Conservation (phyloP, 1,284 basidiomycete species). For the Puccinia polysora region DNA sequence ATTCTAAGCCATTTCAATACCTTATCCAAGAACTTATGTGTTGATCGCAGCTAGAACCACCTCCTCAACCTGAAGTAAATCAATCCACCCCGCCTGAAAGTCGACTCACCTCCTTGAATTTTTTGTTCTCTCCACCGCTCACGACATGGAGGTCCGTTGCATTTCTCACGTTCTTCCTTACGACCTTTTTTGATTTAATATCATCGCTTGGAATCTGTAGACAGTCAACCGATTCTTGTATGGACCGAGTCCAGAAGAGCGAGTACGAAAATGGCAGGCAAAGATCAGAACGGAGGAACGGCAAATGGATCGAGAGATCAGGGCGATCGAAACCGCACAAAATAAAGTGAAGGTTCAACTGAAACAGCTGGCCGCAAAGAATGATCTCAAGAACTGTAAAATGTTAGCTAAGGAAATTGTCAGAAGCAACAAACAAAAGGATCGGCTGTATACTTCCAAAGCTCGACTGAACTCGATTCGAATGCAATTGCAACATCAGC, state of each 20-base stretch:
- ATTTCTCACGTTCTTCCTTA: too few relatives aligned
- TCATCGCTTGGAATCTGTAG: too few relatives aligned
- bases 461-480: constrained; percentile 86
- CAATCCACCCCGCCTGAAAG: too few relatives aligned
- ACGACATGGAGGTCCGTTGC: too few relatives aligned
- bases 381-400: constrained; percentile 85
- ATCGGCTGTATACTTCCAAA: constrained; percentile 83
- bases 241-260: constrained; percentile 89
- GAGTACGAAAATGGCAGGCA: constrained; percentile 76
- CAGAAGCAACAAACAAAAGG: constrained; percentile 87
- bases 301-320: constrained; percentile 80
- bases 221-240: constrained; percentile 83
- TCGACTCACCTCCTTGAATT: too few relatives aligned
- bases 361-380: constrained; percentile 84
- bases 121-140: too few relatives aligned
- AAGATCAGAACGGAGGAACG: constrained; percentile 76
- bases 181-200: too few relatives aligned
- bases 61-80: too few relatives aligned
- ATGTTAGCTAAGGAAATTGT: constrained; percentile 93
- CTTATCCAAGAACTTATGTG: too few relatives aligned
- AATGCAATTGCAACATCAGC: constrained; percentile 84
- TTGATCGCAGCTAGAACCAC: too few relatives aligned
- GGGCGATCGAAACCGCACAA: constrained; percentile 80
- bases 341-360: constrained; percentile 75
- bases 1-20: too few relatives aligned